Conservation (phyloP, 139 green algal species). For the Bryopsis sp. region DNA sequence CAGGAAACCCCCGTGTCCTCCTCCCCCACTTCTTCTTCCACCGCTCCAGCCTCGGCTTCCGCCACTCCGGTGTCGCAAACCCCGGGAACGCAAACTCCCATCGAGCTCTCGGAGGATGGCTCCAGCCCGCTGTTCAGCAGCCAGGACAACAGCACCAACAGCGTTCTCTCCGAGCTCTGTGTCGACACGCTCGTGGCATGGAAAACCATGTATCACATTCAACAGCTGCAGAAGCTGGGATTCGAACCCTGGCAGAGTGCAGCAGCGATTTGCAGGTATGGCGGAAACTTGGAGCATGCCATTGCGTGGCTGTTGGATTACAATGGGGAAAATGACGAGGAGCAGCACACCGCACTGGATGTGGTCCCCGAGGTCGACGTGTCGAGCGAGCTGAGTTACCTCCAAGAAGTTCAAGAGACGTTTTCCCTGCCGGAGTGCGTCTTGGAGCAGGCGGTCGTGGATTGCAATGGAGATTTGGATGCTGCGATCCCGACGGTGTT, state of each 20-base stretch:
- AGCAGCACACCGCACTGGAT: conserved; percentile 11
- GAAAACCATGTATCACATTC: conserved; percentile 18
- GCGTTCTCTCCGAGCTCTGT: not conserved
- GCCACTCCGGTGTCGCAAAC: too few species aligned
- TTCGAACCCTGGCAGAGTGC: conserved; percentile 35
- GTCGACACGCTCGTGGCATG: not conserved
- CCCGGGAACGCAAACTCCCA: not conserved
- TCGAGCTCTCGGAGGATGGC: not conserved
- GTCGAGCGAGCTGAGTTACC: conserved; percentile 23
- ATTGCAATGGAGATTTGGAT: conserved; percentile 27
- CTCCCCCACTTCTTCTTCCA: too few species aligned
- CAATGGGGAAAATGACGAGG: conserved; percentile 7
- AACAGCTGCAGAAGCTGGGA: conserved; percentile 40
- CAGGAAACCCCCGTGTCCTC: too few species aligned
- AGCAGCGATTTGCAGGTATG: conserved; percentile 41
- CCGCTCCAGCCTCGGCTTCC: too few species aligned
- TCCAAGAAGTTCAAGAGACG: conserved; percentile 17
- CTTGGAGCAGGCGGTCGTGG: conserved; percentile 28
- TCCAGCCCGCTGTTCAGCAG: not conserved
- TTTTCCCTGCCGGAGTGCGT: conserved; percentile 8
- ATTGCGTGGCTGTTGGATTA: conserved; percentile 47
- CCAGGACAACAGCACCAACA: not conserved
- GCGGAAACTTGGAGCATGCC: conserved; percentile 41
- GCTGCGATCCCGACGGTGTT: conserved; percentile 18
- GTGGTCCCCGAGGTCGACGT: conserved; percentile 33